phyloP scores from a whole-genome alignment of 441 rosid genomes.

The Jatropha multifida region DNA sequence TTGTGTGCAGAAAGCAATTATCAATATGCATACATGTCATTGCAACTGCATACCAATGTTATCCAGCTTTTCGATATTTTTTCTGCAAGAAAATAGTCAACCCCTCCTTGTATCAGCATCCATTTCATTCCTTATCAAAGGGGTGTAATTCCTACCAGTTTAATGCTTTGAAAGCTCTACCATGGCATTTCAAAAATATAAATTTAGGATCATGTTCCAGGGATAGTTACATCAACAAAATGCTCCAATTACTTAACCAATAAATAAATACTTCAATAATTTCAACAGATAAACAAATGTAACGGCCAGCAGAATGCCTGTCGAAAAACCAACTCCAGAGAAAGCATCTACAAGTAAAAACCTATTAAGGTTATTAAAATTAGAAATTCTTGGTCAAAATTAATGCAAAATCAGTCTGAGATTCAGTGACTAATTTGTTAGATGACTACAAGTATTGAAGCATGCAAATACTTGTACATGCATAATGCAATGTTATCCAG shows the following conservation, averaged over 20 bases:
- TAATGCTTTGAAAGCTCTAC: neutral
- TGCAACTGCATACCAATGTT: neutral
- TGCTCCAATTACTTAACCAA: neutral
- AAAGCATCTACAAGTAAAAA: neutral
- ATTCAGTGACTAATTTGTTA: neutral
- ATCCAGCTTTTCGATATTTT: neutral
- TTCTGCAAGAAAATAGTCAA: neutral
- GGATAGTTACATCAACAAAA: neutral
- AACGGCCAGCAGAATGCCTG: neutral
- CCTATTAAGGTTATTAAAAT: neutral
- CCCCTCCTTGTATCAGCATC: neutral
- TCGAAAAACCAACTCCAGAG: neutral
- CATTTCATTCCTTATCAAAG: neutral
- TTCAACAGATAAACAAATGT: conserved; percentile 1
- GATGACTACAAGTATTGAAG: neutral
- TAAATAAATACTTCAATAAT: neutral
- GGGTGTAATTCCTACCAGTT: neutral
- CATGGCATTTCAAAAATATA: neutral
- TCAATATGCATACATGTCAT: neutral
- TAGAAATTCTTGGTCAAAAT: neutral
- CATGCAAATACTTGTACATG: neutral
- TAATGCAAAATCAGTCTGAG: neutral
- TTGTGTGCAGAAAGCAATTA: neutral
- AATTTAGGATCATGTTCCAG: neutral
- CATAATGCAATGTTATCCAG: neutral